Percentiles rank a stretch among this genome's conserved stretches.
Conservation (phyloP, 768 basidiomycete species). For the Mycena latifolia region DNA sequence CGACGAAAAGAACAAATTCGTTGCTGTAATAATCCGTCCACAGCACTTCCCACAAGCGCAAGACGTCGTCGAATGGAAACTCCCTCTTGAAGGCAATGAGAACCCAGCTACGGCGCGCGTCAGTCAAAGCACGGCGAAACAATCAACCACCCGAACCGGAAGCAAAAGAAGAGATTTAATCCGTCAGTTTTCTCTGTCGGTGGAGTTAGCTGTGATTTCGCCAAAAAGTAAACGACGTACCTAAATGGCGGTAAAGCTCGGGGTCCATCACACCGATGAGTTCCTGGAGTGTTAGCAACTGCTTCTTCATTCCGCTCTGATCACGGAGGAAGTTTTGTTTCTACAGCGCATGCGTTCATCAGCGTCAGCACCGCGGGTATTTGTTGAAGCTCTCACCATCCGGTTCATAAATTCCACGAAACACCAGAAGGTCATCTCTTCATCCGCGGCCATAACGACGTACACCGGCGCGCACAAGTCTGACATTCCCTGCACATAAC, state of each 20-base stretch:
- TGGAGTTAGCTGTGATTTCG: background rate
- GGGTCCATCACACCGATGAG: slow-evolving; percentile 96
- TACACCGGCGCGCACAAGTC: slow-evolving; percentile 96
- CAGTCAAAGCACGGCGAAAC: background rate
- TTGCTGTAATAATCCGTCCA: slow-evolving; percentile 94
- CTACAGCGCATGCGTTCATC: slow-evolving; percentile 55
- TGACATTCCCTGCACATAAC: slow-evolving; percentile 99
- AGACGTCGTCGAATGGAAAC: slow-evolving; percentile 92
- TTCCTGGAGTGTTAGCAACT: slow-evolving; percentile 90
- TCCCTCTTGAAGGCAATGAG: slow-evolving; percentile 97
- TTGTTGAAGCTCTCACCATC: slow-evolving; percentile 71
- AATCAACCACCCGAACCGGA: slow-evolving; percentile 72
- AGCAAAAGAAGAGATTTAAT: slow-evolving; percentile 97
- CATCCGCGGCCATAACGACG: slow-evolving; percentile 90
- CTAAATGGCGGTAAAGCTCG: slow-evolving; percentile 91
- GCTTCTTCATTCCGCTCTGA: slow-evolving; percentile 98
- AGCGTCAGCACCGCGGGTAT: background rate
- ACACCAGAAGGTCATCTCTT: slow-evolving; percentile 95
- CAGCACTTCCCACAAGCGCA: slow-evolving; percentile 92
- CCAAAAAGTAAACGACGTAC: slow-evolving; percentile 52
- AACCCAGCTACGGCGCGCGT: slow-evolving; percentile 72
- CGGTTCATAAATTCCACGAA: slow-evolving; percentile 95
- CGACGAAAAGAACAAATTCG: slow-evolving; percentile 92
- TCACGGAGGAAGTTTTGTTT: slow-evolving; percentile 96
- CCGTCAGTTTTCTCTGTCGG: slow-evolving; percentile 84